A percentile compares a stretch with the other conserved stretches of the same genome.
Evolutionary conservation across 1,284 basidiomycete genomes (phyloP).

Genomic region (Trichosporon coremiiforme): DNA sequence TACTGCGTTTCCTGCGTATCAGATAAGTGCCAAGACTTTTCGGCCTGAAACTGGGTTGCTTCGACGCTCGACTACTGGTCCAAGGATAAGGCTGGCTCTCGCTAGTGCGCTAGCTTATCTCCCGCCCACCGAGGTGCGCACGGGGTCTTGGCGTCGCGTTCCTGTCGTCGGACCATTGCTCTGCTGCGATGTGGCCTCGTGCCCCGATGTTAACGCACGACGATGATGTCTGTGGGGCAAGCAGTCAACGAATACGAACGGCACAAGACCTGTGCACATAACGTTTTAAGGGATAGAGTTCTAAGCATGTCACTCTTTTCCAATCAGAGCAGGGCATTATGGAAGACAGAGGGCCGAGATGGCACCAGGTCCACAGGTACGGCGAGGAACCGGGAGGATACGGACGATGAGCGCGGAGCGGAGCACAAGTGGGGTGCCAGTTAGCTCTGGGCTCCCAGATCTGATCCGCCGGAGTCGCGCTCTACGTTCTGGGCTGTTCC

Average conservation of each 20-base stretch:
- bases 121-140: neutral
- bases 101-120: neutral
- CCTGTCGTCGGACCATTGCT: neutral
- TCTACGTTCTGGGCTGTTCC: neutral
- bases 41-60: neutral
- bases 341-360: neutral
- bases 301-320: slow-evolving; percentile 12
- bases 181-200: neutral
- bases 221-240: neutral
- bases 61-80: neutral
- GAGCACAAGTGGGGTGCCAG: neutral
- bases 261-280: neutral
- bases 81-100: neutral
- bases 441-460: neutral
- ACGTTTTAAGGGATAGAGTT: slow-evolving; percentile 1
- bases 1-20: neutral
- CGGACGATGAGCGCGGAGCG: neutral
- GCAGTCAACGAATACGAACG: neutral
- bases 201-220: neutral
- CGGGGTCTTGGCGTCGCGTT: slow-evolving; percentile 4
- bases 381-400: slow-evolving; percentile 4
- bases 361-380: slow-evolving; percentile 3
- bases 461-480: neutral
- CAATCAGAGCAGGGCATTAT: neutral
- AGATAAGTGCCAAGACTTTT: slow-evolving; percentile 20